phyloP scores from a whole-genome alignment of 2,329 filamentous ascomycete genomes.

The Sarocladium strictum region DNA sequence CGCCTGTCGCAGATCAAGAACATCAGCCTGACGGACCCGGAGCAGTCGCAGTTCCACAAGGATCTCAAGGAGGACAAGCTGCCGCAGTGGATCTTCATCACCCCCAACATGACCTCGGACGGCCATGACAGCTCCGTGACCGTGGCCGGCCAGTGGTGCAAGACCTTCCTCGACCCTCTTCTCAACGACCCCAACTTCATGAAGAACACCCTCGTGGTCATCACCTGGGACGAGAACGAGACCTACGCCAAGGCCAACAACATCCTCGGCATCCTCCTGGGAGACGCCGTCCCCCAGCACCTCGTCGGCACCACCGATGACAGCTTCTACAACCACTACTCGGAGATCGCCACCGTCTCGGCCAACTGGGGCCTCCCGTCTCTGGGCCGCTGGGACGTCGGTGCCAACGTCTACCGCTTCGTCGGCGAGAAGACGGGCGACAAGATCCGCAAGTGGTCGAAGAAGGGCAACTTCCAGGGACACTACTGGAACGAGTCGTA shows the following conservation, averaged over 20 bases:
- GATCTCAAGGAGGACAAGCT: conserved; percentile 59
- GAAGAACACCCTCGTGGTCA: conserved; percentile 66
- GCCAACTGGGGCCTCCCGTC: conserved; percentile 67
- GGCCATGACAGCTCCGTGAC: conserved; percentile 70
- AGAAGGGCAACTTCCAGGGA: conserved; percentile 26
- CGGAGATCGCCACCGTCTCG: conserved; percentile 57
- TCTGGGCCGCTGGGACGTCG: conserved; percentile 66
- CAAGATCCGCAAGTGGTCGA: conserved; percentile 31
- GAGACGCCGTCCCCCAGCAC: conserved; percentile 62
- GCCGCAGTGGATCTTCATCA: conserved; percentile 68
- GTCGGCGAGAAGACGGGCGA: conserved; percentile 59
- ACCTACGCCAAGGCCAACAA: conserved; percentile 62
- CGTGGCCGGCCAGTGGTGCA: conserved; percentile 62
- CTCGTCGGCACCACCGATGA: conserved; percentile 62
- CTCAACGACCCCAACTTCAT: conserved; percentile 65
- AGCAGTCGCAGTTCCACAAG: conserved; percentile 51
- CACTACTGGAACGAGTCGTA: conserved; percentile 50
- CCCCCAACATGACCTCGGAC: conserved; percentile 70
- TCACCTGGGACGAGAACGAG: conserved; percentile 77
- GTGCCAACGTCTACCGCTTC: conserved; percentile 61
- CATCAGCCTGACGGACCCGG: conserved; percentile 40
- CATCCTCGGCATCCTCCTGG: conserved; percentile 65
- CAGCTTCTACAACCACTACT: conserved; percentile 70
- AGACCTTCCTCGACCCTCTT: conserved; percentile 63
- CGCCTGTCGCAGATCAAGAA: conserved; percentile 70